Evolutionary conservation across 1,139 yeast species (phyloP), one percentile per base, ranked within the genome.

Genomic region (Candida buenavistaensis): DNA sequence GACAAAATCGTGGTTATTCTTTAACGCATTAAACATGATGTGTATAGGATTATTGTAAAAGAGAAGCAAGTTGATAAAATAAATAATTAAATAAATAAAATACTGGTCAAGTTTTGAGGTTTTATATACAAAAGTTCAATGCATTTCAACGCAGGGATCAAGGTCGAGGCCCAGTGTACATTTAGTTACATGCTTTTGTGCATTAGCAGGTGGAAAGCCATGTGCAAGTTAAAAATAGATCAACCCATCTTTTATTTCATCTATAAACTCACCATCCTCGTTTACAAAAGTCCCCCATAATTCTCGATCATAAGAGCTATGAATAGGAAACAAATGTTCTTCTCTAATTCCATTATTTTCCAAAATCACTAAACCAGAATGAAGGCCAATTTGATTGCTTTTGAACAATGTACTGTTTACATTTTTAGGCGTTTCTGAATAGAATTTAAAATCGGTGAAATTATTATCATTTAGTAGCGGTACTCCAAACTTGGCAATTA

Each of bases 1-100:
- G 23, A 58, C 64, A 57, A 62, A 50, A 64, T 73, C 32, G 64
- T 65, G 4, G 85, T 75, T 5, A 75, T 72, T 41, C 77, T 72
- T 42, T 21, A 38, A 40, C 17, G 47, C 44, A 20, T 45, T 52
- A 32, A 48, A 48, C 51, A 49, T 48, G 35, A n/a, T 19, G 8
- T 10, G 9, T 12, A n/a, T 22, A 7, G 24, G 24, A 10, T 12
- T 4, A 12, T 10, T 6, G 13, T 10, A 3, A 12, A 22, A n/a
- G 11, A 12, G 24, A 22, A 22, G 13, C 6, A 14, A 24, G 26
- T 9, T 23, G 16, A 24, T n/a, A n/a, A n/a, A 22, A 22, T 22
- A n/a, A n/a, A n/a, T n/a, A n/a, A n/a, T n/a, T n/a, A n/a, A n/a
- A n/a, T n/a, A n/a, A n/a, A n/a, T n/a, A n/a, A n/a, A n/a, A n/a